Evolutionary conservation across 768 basidiomycete genomes (phyloP).

Genomic region (Termitomyces eurrhizus): DNA sequence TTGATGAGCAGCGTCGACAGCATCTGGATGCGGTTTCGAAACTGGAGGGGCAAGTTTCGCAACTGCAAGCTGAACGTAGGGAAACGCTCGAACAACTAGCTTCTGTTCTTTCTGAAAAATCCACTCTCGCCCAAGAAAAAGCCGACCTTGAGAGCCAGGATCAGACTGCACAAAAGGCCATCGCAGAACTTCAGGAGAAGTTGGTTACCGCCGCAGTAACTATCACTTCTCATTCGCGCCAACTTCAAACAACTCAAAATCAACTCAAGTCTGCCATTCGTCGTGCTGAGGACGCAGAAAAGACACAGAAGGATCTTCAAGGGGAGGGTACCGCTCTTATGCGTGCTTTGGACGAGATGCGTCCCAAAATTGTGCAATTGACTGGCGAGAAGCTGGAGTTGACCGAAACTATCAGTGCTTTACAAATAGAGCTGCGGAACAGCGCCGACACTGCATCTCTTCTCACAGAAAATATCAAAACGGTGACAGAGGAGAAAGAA

Average conservation of each 20-base stretch:
- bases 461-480: conserved; percentile 57
- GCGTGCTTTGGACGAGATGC: conserved; percentile 82
- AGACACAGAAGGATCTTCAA: conserved; percentile 67
- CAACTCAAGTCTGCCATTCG: conserved; percentile 62
- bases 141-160: conserved; percentile 45
- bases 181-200: conserved; percentile 55
- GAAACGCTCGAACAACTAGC: conserved; percentile 39
- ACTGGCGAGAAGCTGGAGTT: conserved; percentile 69
- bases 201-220: conserved; percentile 53
- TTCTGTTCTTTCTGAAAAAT: conserved; percentile 41
- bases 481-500: conserved; percentile 48
- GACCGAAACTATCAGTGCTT: conserved; percentile 54
- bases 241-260: conserved; percentile 56
- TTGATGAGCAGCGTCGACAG: conserved; percentile 44
- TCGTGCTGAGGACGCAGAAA: conserved; percentile 74
- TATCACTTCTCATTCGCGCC: conserved; percentile 47
- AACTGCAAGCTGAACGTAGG: conserved; percentile 37
- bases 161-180: conserved; percentile 38
- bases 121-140: conserved; percentile 46
- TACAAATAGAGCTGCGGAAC: conserved; percentile 50
- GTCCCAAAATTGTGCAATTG: conserved; percentile 79
- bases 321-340: conserved; percentile 74
- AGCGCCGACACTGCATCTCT: conserved; percentile 57
- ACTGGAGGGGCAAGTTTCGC: conserved; percentile 44
- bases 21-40: conserved; percentile 40